These are phyloP conservation scores for Aspergillus quadrilineatus DNA, from an alignment of 2,329 filamentous ascomycete species.

Conservation along the genomic window DNA sequence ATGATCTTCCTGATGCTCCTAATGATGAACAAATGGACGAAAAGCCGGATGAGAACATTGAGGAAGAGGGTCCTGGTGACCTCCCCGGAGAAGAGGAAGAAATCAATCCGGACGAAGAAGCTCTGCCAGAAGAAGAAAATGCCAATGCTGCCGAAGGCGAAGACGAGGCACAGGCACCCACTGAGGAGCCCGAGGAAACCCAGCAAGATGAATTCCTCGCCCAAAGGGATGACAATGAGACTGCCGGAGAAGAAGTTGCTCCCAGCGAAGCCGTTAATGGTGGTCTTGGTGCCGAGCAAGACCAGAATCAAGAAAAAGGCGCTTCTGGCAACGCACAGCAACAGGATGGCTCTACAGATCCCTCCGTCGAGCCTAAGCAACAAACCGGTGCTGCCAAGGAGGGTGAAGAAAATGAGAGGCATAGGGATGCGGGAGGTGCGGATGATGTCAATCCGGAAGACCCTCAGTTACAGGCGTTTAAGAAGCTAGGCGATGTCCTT, in stretches of 20 bases:
- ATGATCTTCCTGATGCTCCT: conserved; percentile 46
- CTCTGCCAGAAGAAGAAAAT: conserved; percentile 44
- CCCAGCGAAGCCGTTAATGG: conserved; percentile 43
- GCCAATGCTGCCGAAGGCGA: conserved; percentile 48
- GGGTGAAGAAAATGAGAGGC: conserved; percentile 39
- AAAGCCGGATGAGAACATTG: conserved; percentile 29
- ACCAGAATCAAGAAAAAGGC: conserved; percentile 44
- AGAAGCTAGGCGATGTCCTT: conserved; percentile 88
- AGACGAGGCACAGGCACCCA: conserved; percentile 46
- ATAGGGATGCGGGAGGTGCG: conserved; percentile 37
- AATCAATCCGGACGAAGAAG: conserved; percentile 34
- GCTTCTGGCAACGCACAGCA: conserved; percentile 49
- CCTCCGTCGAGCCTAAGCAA: conserved; percentile 48
- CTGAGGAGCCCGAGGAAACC: conserved; percentile 52
- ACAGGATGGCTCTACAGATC: conserved; percentile 45
- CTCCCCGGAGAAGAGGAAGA: conserved; percentile 29
- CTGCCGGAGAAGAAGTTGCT: conserved; percentile 55
- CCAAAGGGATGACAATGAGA: conserved; percentile 50
- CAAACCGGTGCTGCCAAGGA: conserved; percentile 44
- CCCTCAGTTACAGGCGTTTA: conserved; percentile 70
- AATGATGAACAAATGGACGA: conserved; percentile 37
- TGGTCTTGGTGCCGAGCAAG: conserved; percentile 40
- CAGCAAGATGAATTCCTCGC: conserved; percentile 49
- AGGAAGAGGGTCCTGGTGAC: conserved; percentile 34
- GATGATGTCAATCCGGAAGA: conserved; percentile 38